phyloP scores from a whole-genome alignment of 345 rosid genomes.

The Eucalyptus tenuipes region DNA sequence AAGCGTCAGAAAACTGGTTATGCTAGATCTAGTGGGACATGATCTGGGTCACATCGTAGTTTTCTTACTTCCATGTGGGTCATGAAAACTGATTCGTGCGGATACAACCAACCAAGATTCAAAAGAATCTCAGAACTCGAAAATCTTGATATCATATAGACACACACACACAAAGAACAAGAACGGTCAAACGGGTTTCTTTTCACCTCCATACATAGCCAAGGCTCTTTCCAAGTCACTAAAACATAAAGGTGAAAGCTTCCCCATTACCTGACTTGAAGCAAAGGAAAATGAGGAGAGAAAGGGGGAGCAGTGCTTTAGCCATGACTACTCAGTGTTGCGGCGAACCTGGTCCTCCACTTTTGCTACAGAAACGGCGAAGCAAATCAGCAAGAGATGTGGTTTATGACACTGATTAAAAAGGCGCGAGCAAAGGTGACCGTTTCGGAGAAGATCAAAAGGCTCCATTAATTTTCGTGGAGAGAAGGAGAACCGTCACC shows the following conservation, averaged over 20 bases:
- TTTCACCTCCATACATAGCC: not conserved
- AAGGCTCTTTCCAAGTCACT: not conserved
- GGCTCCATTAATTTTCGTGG: not conserved
- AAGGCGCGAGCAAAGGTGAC: not conserved
- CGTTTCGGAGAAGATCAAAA: not conserved
- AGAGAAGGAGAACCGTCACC: not conserved
- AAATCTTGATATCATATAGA: not conserved
- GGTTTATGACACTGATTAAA: not conserved
- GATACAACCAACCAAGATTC: not conserved
- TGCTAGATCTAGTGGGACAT: not conserved
- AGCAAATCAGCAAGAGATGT: not conserved
- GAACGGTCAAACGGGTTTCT: not conserved
- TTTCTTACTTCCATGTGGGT: not conserved
- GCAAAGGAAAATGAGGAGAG: conserved; percentile 5
- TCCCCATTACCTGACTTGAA: conserved; percentile 9
- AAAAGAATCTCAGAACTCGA: not conserved
- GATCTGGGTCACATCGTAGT: not conserved
- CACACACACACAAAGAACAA: not conserved
- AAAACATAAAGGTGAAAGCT: not conserved
- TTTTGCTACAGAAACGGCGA: not conserved
- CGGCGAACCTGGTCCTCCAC: not conserved
- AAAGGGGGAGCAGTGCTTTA: not conserved
- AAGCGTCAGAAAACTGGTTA: not conserved
- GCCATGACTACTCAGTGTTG: not conserved
- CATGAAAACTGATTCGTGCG: not conserved